These are phyloP conservation scores for Phascolomyces articulosus DNA, from an alignment of 371 early-diverging fungal genomes.

Conservation along the genomic window DNA sequence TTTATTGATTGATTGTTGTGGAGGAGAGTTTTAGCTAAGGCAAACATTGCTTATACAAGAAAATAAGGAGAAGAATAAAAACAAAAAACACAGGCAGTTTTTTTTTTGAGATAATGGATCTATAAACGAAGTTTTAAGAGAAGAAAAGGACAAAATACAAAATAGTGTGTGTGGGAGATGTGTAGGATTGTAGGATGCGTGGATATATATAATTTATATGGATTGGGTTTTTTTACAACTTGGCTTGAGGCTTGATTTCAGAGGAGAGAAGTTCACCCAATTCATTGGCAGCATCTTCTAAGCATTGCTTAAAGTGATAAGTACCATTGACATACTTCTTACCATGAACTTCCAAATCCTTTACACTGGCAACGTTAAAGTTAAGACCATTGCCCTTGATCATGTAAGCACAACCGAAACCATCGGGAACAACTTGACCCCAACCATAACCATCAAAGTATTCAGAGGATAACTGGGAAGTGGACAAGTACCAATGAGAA, in stretches of 20 bases:
- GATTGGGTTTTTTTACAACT: conserved; percentile 51
- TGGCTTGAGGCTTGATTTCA: conserved; percentile 50
- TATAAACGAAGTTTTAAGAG: too few relatives aligned
- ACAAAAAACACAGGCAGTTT: too few relatives aligned
- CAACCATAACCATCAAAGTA: conserved; percentile 94
- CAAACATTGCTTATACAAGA: too few relatives aligned
- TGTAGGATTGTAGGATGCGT: too few relatives aligned
- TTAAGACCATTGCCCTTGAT: conserved; percentile 82
- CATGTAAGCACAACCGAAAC: conserved; percentile 95
- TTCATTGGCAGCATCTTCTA: conserved; percentile 70
- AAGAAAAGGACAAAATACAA: too few relatives aligned
- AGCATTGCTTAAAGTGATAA: conserved; percentile 56
- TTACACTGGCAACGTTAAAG: conserved; percentile 83
- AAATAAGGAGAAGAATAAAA: too few relatives aligned
- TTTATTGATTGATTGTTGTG: too few relatives aligned
- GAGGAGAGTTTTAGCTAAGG: too few relatives aligned
- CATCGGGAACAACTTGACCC: conserved; percentile 95
- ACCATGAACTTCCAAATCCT: conserved; percentile 52
- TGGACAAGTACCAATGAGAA: conserved; percentile 92
- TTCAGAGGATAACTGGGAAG: conserved; percentile 91
- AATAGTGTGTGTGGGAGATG: too few relatives aligned
- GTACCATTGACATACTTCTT: conserved; percentile 50
- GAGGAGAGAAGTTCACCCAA: conserved; percentile 72
- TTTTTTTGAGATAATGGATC: too few relatives aligned
- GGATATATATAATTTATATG: too few relatives aligned